Conservation (phyloP, 108 stramenopile species). For the Pseudonitzschia delicatissima region DNA sequence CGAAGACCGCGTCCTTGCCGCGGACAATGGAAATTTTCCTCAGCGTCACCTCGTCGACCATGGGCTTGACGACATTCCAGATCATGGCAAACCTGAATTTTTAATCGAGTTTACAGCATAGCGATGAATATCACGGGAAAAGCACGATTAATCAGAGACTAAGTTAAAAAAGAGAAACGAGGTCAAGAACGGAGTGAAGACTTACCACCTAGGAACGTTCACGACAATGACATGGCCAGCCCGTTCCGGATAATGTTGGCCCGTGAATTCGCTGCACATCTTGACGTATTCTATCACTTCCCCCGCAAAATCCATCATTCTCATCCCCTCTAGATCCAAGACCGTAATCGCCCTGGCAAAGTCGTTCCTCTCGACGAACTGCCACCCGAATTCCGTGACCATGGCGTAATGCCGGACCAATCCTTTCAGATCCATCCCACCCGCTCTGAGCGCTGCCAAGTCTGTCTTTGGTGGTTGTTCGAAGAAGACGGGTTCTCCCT, state of each 20-base stretch:
- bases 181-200: too few species aligned
- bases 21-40: constrained; percentile 56
- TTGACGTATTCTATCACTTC: constrained; percentile 72
- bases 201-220: constrained; percentile 50
- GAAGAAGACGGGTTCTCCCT: constrained; percentile 60
- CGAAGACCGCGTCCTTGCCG: constrained; percentile 41
- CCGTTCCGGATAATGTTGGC: constrained; percentile 75
- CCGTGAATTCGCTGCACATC: constrained; percentile 47
- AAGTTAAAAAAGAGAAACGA: too few species aligned
- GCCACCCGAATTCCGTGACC: constrained; percentile 76
- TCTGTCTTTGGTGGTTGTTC: constrained; percentile 71
- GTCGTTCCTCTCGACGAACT: constrained; percentile 55
- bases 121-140: too few species aligned
- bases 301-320: constrained; percentile 73
- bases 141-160: too few species aligned
- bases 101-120: not conserved
- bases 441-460: constrained; percentile 44
- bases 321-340: constrained; percentile 73
- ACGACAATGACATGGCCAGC: constrained; percentile 55
- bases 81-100: constrained; percentile 43
- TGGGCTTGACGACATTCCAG: constrained; percentile 65
- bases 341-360: constrained; percentile 51
- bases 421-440: constrained; percentile 43
- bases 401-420: constrained; percentile 72
- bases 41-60: constrained; percentile 58